These are phyloP conservation scores for Oxyria digyna DNA, from an alignment of 148 eudicot genomes.

Conservation along the genomic window DNA sequence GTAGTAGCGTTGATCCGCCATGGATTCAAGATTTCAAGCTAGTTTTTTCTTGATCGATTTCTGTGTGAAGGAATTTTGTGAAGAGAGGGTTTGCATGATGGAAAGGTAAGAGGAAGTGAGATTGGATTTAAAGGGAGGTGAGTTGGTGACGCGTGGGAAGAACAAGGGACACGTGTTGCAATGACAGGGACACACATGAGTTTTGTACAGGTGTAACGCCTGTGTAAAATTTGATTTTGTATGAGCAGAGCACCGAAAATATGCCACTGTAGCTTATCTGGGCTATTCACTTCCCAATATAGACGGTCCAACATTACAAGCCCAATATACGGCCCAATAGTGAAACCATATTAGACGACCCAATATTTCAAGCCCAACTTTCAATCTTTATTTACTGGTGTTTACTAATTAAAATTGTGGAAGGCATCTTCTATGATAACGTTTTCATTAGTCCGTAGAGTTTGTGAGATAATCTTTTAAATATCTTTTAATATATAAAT, in stretches of 20 bases:
- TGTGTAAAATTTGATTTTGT: not conserved
- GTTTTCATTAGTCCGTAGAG: too few species aligned
- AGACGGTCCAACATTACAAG: too few species aligned
- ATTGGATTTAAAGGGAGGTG: not conserved
- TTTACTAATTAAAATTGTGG: too few species aligned
- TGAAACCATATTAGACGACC: too few species aligned
- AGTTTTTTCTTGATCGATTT: not conserved
- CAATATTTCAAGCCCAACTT: too few species aligned
- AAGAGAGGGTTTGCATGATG: slow-evolving; percentile 4
- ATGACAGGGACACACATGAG: not conserved
- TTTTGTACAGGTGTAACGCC: slow-evolving; percentile 3
- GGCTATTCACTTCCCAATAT: too few species aligned
- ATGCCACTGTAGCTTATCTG: too few species aligned
- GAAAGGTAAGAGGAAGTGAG: not conserved
- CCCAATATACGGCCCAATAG: too few species aligned
- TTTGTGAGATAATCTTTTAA: too few species aligned
- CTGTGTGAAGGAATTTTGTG: not conserved
- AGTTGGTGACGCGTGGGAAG: slow-evolving; percentile 5
- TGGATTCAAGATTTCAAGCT: not conserved
- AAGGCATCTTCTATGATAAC: too few species aligned
- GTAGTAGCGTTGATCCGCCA: slow-evolving; percentile 5
- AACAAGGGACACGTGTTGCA: slow-evolving; percentile 3
- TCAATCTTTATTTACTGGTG: too few species aligned
- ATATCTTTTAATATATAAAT: too few species aligned
- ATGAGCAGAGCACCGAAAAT: not conserved